Evolutionary conservation across 2,329 filamentous ascomycete genomes (phyloP), one percentile per base, ranked within the genome.

Genomic region (Tolypocladium capitatum): DNA sequence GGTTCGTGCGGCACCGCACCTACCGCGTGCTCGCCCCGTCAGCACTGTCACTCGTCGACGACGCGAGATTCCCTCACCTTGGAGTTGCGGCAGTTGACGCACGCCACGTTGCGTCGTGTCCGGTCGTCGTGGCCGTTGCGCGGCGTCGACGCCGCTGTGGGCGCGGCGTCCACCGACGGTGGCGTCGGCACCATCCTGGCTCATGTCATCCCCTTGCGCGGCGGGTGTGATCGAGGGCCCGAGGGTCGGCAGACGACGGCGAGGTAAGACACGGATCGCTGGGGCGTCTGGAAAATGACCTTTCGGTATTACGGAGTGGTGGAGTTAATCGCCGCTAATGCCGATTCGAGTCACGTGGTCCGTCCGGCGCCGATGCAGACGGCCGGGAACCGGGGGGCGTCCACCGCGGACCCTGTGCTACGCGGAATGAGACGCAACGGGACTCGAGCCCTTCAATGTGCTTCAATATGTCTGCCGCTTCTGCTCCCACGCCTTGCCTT

Each of bases 1-100:
- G 53, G 52, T 65, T 69, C 18, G 67, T 61, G 54, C 67, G 67
- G 57, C 70, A 73, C 48, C 68, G 67, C 27, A 73, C 70, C 69
- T 72, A 52, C n/a, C n/a, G n/a, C n/a, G n/a, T n/a, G n/a, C 42
- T 13, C 30, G 24, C 13, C 11, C 18, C 6, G 48, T 47, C 24
- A 49, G 8, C 45, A 30, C 20, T 32, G 9, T 6, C 9, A 24
- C 11, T n/a, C 20, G n/a, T 3, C 14, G 27, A 4, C 0, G 6
- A 14, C 8, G 6, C 5, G 2, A 7, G 14, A 24, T 4, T 9
- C 20, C 35, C 60, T 57, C 52, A 67, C 66, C 59, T 68, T 68
- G 48, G 66, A 67, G 51, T 67, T 63, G 42, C 64, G 63, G 48
- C 64, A 67, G 55, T 59, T 66, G 46, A 67, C 59, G 43, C 64